Evolutionary conservation across 2,329 filamentous ascomycete species (phyloP).

Genomic region (Claviceps sp.): DNA sequence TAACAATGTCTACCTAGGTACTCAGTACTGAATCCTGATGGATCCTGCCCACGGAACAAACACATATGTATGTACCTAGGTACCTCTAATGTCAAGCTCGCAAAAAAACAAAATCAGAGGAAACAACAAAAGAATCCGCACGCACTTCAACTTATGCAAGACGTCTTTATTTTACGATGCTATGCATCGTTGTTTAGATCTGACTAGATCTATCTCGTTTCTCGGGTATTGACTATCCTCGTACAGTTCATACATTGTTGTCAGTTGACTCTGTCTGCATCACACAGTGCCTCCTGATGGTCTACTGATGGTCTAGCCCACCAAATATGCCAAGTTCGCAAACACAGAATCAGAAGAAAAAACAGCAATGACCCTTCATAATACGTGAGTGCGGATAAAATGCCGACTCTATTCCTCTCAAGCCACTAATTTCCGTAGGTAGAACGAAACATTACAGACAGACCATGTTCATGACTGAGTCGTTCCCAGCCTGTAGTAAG

Average conservation of each 20-base stretch:
- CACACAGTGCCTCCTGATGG: neutral
- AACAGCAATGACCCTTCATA: neutral
- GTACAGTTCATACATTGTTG: neutral
- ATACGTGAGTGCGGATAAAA: constrained; percentile 3
- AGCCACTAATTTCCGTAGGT: neutral
- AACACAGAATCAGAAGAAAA: neutral
- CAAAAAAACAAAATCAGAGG: neutral
- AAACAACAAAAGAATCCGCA: neutral
- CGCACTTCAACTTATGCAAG: neutral
- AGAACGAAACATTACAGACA: neutral
- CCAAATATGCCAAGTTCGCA: neutral
- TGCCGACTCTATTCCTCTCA: neutral
- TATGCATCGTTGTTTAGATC: neutral
- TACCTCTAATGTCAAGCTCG: too few relatives aligned
- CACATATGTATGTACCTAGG: neutral
- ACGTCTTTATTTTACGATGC: neutral
- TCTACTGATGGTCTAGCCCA: neutral
- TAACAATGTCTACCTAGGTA: too few relatives aligned
- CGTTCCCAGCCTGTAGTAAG: neutral
- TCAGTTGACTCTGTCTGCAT: neutral
- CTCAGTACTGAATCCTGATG: neutral
- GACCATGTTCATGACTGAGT: neutral
- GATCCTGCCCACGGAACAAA: neutral
- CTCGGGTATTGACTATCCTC: neutral
- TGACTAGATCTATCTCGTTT: neutral